Conservation (phyloP, 2,329 filamentous ascomycete genomes). For the Epichloe amarillans region DNA sequence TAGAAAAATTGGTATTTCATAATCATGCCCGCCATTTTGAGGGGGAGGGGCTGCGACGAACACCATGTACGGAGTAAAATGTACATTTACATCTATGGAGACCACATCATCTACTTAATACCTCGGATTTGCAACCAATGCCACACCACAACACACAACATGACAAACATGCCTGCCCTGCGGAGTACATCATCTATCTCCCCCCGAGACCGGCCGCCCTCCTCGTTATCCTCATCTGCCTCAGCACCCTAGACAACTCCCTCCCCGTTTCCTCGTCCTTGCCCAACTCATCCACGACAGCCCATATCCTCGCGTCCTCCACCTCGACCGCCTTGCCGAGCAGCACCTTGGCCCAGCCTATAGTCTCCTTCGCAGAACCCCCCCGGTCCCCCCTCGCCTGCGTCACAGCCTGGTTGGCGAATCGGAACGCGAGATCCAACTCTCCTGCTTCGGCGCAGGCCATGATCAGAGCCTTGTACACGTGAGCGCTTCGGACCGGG, state of each 20-base stretch:
- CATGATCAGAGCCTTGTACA: constrained; percentile 16
- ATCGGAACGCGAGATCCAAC: constrained; percentile 22
- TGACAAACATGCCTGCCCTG: too few species aligned
- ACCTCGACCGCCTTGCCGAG: constrained; percentile 14
- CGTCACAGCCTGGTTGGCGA: constrained; percentile 11
- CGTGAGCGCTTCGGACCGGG: constrained; percentile 6
- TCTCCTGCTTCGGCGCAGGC: constrained; percentile 17
- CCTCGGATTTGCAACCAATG: too few species aligned
- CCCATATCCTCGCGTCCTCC: constrained; percentile 21
- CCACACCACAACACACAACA: too few species aligned
- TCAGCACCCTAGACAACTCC: constrained; percentile 14
- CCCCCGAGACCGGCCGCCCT: constrained; percentile 5
- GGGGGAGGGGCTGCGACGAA: too few species aligned
- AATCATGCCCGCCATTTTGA: too few species aligned
- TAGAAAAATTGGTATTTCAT: too few species aligned
- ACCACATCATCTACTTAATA: too few species aligned
- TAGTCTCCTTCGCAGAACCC: constrained; percentile 3
- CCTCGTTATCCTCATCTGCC: constrained; percentile 12
- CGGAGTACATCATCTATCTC: background rate
- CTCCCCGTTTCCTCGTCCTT: constrained; percentile 9
- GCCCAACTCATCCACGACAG: constrained; percentile 17
- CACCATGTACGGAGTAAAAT: too few species aligned
- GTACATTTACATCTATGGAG: too few species aligned
- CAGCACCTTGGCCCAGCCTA: constrained; percentile 17
- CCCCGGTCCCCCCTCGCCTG: background rate